Evolutionary conservation across 371 early-diverging fungal genomes (phyloP), one percentile per base, ranked within the genome.

Genomic region (Mortierella sp.): DNA sequence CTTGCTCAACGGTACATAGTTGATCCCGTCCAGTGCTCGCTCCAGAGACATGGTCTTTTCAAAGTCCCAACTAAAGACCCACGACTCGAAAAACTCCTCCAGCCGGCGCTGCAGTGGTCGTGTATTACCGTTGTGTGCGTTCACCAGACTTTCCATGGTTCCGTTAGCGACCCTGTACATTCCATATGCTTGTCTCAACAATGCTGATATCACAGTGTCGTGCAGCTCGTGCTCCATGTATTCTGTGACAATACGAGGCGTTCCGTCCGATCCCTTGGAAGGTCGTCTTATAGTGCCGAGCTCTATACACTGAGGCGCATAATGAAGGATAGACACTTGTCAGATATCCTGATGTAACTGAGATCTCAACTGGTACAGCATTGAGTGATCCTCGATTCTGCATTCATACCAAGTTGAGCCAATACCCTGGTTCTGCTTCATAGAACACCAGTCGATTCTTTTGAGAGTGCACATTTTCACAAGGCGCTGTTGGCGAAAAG

Each of bases 371-470:
- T n/a, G n/a, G n/a, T n/a, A n/a, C n/a, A n/a, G n/a, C n/a, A n/a
- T n/a, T n/a, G n/a, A n/a, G n/a, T n/a, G n/a, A n/a, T n/a, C n/a
- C n/a, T n/a, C n/a, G n/a, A 60, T 43, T 24, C 13, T 25, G 1
- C 17, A 12, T 22, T 22, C 29, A 34, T 79, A 86, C 86, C 73
- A 92, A 79, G 49, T 90, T 82, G 66, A 91, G 80, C 93, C 93
- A 92, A 68, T 87, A 93, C 9, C 87, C 89, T 16, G 87, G 88
- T 73, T 93, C 93, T 5, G 88, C 85, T 61, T 91, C 88, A 16
- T 81, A 78, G 72, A 93, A 85, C 34, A 87, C 82, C 37, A 91
- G 78, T 19, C 92, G 81, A 52, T 88, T 85, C 76, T 90, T 91
- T 69, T 88, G 88, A 2, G 91, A 86, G 60, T 90, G 91, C 0